Evolutionary conservation across 2,329 filamentous ascomycete genomes (phyloP), one percentile per base, ranked within the genome.

Genomic region (Gnomoniopsis smithogilvyi): DNA sequence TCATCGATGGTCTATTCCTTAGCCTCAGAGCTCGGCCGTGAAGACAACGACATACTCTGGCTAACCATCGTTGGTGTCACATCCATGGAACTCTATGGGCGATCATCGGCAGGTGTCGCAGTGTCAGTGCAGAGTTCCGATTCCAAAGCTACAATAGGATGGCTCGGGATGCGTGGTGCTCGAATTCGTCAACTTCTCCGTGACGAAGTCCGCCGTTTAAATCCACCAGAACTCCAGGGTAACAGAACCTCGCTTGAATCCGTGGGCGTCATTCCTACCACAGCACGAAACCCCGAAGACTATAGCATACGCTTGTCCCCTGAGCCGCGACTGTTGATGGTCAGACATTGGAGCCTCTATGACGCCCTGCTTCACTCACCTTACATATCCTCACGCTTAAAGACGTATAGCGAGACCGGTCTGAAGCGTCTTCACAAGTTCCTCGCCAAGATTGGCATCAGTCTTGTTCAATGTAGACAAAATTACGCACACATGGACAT

Each of bases 401-500:
- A 96, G 73, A 92, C 96, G 50, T 99, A 95, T 94, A 96, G 88
- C 61, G 95, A 98, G 63, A 84, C 83, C 53, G 95, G 95, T 3
- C 83, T 91, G 55, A 96, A 96, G 72, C 85, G 94, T 54, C 79
- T 99, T 21, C 91, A 97, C 73, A 98, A 98, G 70, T 82, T 99
- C 0, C 82, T 99, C 2, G 95, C 95, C 47, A 99, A 98, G 74
- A 99, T 99, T 94, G 95, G 95, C 34, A 91, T 99, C 57, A 96
- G 91, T 68, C 79, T 98, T 41, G 89, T 89, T 6, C 94, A 99
- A 75, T 96, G 93, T 75, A 93, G 92, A 67, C 95, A 98, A 73
- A 94, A 87, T 70, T 99, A 98, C 71, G 92, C 92, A 0, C 95
- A 99, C 73, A 98, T 99, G 93, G 94, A 98, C 74, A 96, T 97